Evolutionary conservation across 805 yeast genomes (phyloP), one percentile per base, ranked within the genome.

Genomic region (Yarrowia divulgata): DNA sequence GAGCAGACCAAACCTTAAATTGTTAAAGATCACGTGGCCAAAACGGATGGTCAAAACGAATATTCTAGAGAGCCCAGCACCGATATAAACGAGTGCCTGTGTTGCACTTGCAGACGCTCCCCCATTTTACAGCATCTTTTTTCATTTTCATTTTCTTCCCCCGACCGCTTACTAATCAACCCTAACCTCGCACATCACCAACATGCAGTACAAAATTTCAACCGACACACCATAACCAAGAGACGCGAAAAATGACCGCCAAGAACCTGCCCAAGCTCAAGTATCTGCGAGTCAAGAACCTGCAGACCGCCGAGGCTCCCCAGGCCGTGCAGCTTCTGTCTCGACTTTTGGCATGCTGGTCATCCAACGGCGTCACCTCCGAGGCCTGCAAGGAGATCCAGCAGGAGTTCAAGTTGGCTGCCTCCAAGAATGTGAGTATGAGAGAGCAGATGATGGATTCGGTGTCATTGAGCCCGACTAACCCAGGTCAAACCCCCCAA

Each of bases 341-440:
- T 1, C 88, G 91, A 60, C 83, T 93, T 77, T 82, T 93, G 73
- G 91, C 90, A 83, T 93, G 98, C 81, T 93, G 98, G 98, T 96
- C 97, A 2, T 90, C 97, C 32, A 90, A 91, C 79, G 94, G 96
- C 62, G 97, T 92, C 78, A 93, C 95, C 71, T 81, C 89, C 29
- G 80, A 83, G 12, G 83, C 81, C 58, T 93, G 98, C 79, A 81
- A 84, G 32, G 82, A 81, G 8, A 79, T 91, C 58, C 96, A 89
- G 75, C 77, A 79, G 43, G 91, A 90, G 71, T 84, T 93, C 77
- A 91, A 91, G 75, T 79, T 79, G 14, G 93, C 97, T 77, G 90
- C 91, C 89, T 79, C 81, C 63, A 81, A 76, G 18, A 76, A 76
- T 72, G 79, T 76, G 73, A 67, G 79, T 75, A 60, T 57, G 37